phyloP scores from a whole-genome alignment of 2,329 filamentous ascomycete genomes.

The Penicillium corylophilum region DNA sequence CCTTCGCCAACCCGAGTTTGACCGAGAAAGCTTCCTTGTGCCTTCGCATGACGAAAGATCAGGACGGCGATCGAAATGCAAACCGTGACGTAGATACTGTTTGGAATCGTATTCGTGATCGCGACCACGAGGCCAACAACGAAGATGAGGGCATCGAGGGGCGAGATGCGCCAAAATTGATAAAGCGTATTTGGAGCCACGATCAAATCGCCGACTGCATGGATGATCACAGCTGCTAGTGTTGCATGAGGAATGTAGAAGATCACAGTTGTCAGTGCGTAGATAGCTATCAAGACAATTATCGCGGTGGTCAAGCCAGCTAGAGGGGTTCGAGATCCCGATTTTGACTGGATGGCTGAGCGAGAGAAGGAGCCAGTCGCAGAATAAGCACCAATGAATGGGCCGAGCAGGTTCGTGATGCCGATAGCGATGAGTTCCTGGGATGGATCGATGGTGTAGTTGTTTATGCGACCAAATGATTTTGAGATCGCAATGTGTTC shows the following conservation, averaged over 20 bases:
- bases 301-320: constrained; percentile 81
- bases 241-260: constrained; percentile 82
- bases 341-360: constrained; percentile 92
- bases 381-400: constrained; percentile 85
- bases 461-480: constrained; percentile 88
- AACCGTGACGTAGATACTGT: constrained; percentile 87
- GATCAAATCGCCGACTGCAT: constrained; percentile 86
- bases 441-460: constrained; percentile 88
- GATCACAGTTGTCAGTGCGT: constrained; percentile 79
- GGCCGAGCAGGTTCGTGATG: constrained; percentile 79
- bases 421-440: constrained; percentile 95
- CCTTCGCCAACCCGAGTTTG: constrained; percentile 65
- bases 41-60: constrained; percentile 75
- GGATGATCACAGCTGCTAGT: constrained; percentile 84
- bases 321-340: constrained; percentile 83
- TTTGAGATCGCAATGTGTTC: constrained; percentile 96
- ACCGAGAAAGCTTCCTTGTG: constrained; percentile 78
- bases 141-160: constrained; percentile 85
- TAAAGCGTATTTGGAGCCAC: constrained; percentile 84
- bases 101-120: constrained; percentile 80
- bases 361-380: constrained; percentile 90
- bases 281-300: constrained; percentile 81
- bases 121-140: constrained; percentile 85
- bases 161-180: constrained; percentile 88
- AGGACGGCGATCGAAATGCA: constrained; percentile 70